Evolutionary conservation across 2,329 filamentous ascomycete species (phyloP).

Genomic region (Trichophyton mentagrophytes): DNA sequence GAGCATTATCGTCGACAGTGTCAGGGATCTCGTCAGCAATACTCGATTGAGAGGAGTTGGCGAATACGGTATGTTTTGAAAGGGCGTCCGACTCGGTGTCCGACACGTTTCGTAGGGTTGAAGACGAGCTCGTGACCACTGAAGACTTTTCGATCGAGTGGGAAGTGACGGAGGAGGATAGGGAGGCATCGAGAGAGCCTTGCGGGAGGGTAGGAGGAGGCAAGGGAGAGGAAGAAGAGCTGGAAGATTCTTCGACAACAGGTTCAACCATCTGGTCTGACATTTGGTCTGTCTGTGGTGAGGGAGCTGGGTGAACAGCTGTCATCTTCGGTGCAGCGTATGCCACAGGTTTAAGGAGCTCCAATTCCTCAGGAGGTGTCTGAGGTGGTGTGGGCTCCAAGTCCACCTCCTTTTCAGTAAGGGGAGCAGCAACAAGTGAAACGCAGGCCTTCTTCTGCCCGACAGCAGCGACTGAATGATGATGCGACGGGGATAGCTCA

Average conservation of each 20-base stretch:
- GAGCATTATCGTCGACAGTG: not conserved
- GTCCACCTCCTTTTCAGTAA: not conserved
- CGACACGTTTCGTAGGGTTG: not conserved
- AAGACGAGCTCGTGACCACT: not conserved
- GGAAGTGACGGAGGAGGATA: not conserved
- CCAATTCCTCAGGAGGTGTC: constrained; percentile 1
- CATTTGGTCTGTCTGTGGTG: not conserved
- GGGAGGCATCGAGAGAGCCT: not conserved
- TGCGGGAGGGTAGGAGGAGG: not conserved
- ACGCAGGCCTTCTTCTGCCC: not conserved
- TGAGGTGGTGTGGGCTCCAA: not conserved
- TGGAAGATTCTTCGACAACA: not conserved
- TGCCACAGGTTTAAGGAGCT: not conserved
- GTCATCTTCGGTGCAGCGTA: constrained; percentile 2
- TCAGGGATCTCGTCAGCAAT: not conserved
- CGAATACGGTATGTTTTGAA: not conserved
- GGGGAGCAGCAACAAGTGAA: no score
- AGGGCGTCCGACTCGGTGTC: not conserved
- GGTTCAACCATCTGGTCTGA: not conserved
- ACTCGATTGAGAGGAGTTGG: constrained; percentile 4
- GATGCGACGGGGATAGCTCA: not conserved
- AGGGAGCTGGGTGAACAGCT: not conserved
- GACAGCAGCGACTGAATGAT: not conserved
- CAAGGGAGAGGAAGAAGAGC: not conserved
- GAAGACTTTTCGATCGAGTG: not conserved